Evolutionary conservation across 225 moss, liverwort and hornwort genomes (phyloP).

Genomic region (Ulota crispa): DNA sequence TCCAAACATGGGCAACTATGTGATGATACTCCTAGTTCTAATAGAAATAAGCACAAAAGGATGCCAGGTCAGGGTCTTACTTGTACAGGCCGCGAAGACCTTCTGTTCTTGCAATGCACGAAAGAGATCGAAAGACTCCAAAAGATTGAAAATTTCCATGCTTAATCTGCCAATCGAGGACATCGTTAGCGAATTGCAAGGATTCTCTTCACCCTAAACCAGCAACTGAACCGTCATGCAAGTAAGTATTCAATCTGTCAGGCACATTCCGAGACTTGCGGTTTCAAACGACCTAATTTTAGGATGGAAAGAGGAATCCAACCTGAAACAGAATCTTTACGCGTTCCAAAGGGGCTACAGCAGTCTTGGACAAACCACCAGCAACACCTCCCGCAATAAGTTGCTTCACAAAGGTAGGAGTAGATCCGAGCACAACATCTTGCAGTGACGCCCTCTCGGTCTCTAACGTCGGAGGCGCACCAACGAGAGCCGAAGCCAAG

Average conservation of each 20-base stretch:
- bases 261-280: background rate
- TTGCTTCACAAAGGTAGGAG: slow-evolving; percentile 72
- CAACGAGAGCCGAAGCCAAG: slow-evolving; percentile 44
- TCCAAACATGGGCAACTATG: background rate
- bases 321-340: slow-evolving; percentile 92
- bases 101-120: slow-evolving; percentile 64
- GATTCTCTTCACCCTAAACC: background rate
- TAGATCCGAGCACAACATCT: slow-evolving; percentile 45
- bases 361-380: slow-evolving; percentile 79
- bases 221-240: background rate
- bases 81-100: slow-evolving; percentile 84
- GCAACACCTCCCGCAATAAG: slow-evolving; percentile 87
- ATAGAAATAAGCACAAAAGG: background rate
- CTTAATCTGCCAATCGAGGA: slow-evolving; percentile 57
- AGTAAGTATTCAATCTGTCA: background rate
- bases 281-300: background rate
- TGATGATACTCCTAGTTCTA: background rate
- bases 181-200: background rate
- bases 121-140: slow-evolving; percentile 68
- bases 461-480: slow-evolving; percentile 39
- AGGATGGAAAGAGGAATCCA: background rate
- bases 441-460: slow-evolving; percentile 39
- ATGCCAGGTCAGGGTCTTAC: slow-evolving; percentile 35
- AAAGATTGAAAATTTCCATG: slow-evolving; percentile 77
- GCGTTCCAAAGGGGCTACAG: slow-evolving; percentile 90